Evolutionary conservation across 208 protist species (phyloP).

Genomic region (Trypanosoma mega): DNA sequence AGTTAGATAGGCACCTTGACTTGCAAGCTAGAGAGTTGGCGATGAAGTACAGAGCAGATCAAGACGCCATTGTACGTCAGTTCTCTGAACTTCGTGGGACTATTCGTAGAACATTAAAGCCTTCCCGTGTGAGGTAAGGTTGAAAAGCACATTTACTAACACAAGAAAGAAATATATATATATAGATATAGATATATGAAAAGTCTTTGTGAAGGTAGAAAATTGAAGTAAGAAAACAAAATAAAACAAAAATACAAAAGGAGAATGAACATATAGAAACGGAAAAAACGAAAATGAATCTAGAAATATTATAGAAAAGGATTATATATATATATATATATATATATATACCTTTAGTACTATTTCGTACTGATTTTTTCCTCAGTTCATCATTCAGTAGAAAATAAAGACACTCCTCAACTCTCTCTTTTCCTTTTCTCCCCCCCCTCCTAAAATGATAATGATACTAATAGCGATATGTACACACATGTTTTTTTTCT

Average conservation of each 20-base stretch:
- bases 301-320: no score
- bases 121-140: constrained; percentile 10
- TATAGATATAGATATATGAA: background rate
- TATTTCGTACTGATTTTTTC: no score
- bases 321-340: constrained; percentile 1
- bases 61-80: constrained; percentile 69
- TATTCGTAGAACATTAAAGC: constrained; percentile 55
- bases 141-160: no score
- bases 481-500: no score
- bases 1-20: constrained; percentile 71
- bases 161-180: background rate
- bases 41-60: constrained; percentile 76
- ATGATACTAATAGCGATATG: no score
- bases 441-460: no score
- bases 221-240: background rate
- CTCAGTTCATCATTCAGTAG: no score
- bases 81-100: constrained; percentile 65
- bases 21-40: constrained; percentile 80
- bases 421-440: constrained; percentile 14
- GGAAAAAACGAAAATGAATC: background rate
- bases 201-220: background rate
- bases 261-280: background rate
- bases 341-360: background rate
- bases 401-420: no score
- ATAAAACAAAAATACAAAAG: constrained; percentile 6